Evolutionary conservation across 495 filamentous ascomycete genomes (phyloP), one percentile per base, ranked within the genome.

Genomic region (Hypoxylon rickii): DNA sequence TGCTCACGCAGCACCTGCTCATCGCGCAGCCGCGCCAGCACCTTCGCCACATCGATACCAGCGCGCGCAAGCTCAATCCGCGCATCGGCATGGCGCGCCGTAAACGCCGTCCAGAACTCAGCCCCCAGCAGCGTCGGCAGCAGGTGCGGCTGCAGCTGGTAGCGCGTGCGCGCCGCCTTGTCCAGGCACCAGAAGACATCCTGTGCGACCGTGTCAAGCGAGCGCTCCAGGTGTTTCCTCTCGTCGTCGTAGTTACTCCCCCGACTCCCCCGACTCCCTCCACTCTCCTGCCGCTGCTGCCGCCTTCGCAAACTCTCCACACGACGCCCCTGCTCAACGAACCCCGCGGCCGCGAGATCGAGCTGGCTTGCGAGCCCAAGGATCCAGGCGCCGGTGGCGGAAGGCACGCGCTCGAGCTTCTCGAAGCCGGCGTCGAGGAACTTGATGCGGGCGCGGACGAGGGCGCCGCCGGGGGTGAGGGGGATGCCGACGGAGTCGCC

Each of bases 81-180:
- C 15, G 67, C 67, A 0, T 24, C 10, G 0, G 11, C 21, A 13
- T 66, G 18, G 2, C 40, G 20, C 10, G 16, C 11, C 17, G 54
- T 61, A 15, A 70, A 70, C 17, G 61, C 39, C 10, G 11, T n/a
- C 57, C 66, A 70, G 55, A 70, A 70, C 7, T 38, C 54, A 41
- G 51, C 54, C 7, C 56, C 41, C 1, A 68, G 47, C 13, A 70
- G 51, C 11, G 63, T 61, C 0, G 67, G 54, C 0, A 70, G 41
- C 3, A 40, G 20, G 11, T 19, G 3, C 1, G 54, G 34, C 3
- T 59, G 24, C 1, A 68, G 24, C 0, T 1, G 1, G 8, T 55
- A 39, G 0, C 38, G 31, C 15, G 44, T 40, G 0, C 38, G 13
- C 21, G 51, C 56, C 8, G 66, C 52, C 18, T 45, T 49, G 1